Evolutionary conservation across 495 filamentous ascomycete genomes (phyloP), one percentile per base, ranked within the genome.

Genomic region (Hyaloscypha bicolor): DNA sequence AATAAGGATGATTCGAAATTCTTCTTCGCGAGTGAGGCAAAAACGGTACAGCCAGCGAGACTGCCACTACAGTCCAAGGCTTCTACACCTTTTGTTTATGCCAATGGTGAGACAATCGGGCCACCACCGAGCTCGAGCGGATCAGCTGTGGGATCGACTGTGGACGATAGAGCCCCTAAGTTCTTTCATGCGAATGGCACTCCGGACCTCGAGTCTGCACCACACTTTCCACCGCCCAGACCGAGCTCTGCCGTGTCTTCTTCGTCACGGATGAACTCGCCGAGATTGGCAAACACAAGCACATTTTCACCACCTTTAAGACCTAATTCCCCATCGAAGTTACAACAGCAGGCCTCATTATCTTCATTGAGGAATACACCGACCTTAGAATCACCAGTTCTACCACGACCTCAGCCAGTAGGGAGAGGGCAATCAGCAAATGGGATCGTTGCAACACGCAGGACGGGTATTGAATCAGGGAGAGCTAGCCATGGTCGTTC

Each of bases 1-100:
- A 64, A 76, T 32, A 37, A 62, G 0, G 66, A 16, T 16, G 64
- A 70, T 42, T 85, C 88, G 35, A 89, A 88, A 76, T 93, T 94
- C 79, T 93, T 94, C 72, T 90, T 91, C 76, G 91, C 90, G 9
- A 86, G 84, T 70, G 89, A 92, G 66, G 87, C 83, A n/a, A 87
- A 86, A 67, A 78, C 77, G n/a, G 75, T 75, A 29, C 69, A 71
- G 63, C 16, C 61, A 63, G 25, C 69, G 66, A 37, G 70, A 65
- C 64, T 79, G 64, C 60, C 61, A 70, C 32, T 81, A 16, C 67
- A 52, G 21, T 52, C 66, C 42, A 74, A 73, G 58, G 79, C 78
- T 3, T 70, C 80, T 0, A 71, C 88, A 2, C 86, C 80, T 6
- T 90, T 91, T 65, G 79, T 90, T 66, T 83, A 86, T 66, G 81